Evolutionary conservation across 2,329 filamentous ascomycete species (phyloP), one percentile per base, ranked within the genome.

Genomic region (Clarireedia homoeocarpa): DNA sequence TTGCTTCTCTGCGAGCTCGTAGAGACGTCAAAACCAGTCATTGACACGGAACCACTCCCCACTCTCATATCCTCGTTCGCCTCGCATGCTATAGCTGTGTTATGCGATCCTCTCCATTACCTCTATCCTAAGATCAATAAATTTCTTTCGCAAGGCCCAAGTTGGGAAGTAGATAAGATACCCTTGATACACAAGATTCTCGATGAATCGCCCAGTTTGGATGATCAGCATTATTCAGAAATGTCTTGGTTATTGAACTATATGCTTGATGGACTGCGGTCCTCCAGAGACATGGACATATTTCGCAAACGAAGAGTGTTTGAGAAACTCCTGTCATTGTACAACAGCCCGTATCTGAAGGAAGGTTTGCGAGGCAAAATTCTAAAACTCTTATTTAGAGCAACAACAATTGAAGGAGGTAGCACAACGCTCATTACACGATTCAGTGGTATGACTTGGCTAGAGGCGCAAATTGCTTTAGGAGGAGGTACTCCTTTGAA

Each of bases 81-180:
- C 6, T 78, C 80, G 48, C 82, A 83, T 61, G 83, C 85, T 1
- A 76, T 95, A 6, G 74, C 79, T 1, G 82, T 95, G 15, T 73
- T 95, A 47, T 80, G 78, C 23, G 85, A 89, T 59, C 92, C 92
- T 0, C 77, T 90, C 15, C 89, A 95, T 67, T 82, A 82, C 58
- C 80, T 96, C 39, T 97, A 96, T 69, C 82, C 84, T 57, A 96
- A 96, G 69, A 75, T 94, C 71, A 96, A 95, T 73, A 77, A 79
- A 5, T 96, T 91, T 69, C 80, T 97, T 38, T 89, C 89, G 23
- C 84, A 84, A 51, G 81, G 84, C 0, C 91, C 92, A 0, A 71
- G 77, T 24, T 97, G 92, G 92, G 78, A 84, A 12, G 67, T 85
- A 17, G 82, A 88, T 58, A 85, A 83, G 66, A 81, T 94, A 24